phyloP scores from a whole-genome alignment of 176 grass and related monocot species.

The Oryza australiensis region DNA sequence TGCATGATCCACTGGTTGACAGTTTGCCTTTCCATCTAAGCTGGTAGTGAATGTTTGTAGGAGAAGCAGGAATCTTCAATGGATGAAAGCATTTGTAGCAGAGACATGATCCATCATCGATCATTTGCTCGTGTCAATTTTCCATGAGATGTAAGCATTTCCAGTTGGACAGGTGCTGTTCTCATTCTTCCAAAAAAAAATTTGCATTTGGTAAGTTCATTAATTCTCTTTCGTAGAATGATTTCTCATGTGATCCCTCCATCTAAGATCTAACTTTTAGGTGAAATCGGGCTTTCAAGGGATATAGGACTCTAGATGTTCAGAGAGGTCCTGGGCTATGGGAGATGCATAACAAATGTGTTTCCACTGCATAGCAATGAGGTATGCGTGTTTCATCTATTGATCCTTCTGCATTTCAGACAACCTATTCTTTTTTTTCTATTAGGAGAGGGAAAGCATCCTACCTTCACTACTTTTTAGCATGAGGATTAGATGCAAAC shows the following conservation, averaged over 20 bases:
- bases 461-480: background rate
- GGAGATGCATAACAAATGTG: background rate
- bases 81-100: conserved; percentile 27
- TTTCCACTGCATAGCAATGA: conserved; percentile 16
- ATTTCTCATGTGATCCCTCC: conserved; percentile 40
- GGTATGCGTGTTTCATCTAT: background rate
- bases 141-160: conserved; percentile 1
- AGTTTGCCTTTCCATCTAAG: conserved; percentile 22
- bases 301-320: conserved; percentile 39
- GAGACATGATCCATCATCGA: conserved; percentile 31
- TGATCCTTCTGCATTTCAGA: background rate
- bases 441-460: background rate
- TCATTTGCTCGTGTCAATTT: conserved; percentile 14
- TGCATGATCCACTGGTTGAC: conserved; percentile 29
- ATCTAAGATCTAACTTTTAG: conserved; percentile 26
- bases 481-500: background rate
- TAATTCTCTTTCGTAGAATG: conserved; percentile 12
- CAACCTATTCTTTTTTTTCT: background rate
- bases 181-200: background rate
- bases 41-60: conserved; percentile 36
- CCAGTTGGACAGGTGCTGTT: background rate
- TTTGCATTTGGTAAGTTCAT: conserved; percentile 8
- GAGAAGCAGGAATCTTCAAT: conserved; percentile 41
- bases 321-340: conserved; percentile 40
- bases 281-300: conserved; percentile 20